Base-by-base conservation (phyloP, 495 filamentous ascomycete genomes). In the Tuber microsphaerosporum region DNA sequence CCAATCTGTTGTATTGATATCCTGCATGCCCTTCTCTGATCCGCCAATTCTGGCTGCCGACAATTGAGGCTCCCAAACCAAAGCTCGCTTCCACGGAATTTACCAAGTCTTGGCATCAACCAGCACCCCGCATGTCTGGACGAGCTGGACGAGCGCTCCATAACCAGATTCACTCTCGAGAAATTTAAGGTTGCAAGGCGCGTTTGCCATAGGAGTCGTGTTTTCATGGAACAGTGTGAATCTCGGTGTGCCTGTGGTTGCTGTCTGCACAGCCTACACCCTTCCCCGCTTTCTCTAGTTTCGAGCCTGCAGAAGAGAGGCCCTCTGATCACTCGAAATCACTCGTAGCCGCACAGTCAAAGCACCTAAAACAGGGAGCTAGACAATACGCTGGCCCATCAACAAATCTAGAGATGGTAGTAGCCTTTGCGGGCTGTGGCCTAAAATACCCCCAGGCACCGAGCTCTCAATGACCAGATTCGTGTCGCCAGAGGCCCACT, bases 61-160 rank as follows among this genome's bases (percentile, higher is more conserved):
- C 31, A 65, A 65, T 65, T 65, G 56, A 31, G 56, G 56, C 56
- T 65, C 56, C 14, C 12, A 65, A 34, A 19, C 3, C 26, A 65
- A 61, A 65, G 56, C 31, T 65, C 56, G 56, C 56, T 65, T 65
- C 26, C 26, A 65, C 56, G 56, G 56, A 65, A 65, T 65, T 65
- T 65, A 14, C 56, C 56, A 65, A 65, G 56, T 65, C 56, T 65
- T 65, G 56, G 56, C 56, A 65, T 65, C 56, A 65, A 65, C 56
- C 12, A 65, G 56, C 56, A 34, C 26, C 26, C 56, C 56, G 26
- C 31, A 31, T 34, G 26, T n/a, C n/a, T n/a, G n/a, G n/a, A n/a
- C n/a, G n/a, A n/a, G n/a, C 10, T 14, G 56, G 20, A 16, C 22
- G 31, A 65, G 14, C 12, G 26, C 26, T 34, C 34, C 14, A 4